Percentiles rank a stretch among this genome's conserved stretches.
Conservation (phyloP, 768 basidiomycete species). For the Asterophora parasitica region DNA sequence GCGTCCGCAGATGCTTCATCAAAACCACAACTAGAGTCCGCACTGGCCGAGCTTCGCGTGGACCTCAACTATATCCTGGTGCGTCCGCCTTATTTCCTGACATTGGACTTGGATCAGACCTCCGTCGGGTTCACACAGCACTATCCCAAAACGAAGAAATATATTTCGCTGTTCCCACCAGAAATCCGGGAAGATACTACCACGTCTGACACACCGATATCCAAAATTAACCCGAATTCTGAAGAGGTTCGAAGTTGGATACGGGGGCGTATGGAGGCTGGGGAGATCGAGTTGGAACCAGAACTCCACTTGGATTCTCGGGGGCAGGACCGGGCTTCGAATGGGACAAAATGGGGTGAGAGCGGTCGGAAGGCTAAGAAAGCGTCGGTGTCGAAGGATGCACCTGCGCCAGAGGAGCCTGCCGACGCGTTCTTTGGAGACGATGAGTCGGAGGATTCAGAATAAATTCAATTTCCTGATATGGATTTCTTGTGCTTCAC, state of each 20-base stretch:
- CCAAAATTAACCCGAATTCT: slow-evolving; percentile 45
- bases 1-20: slow-evolving; percentile 29
- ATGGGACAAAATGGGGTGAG: slow-evolving; percentile 4
- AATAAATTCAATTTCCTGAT: slow-evolving; percentile 14
- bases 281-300: slow-evolving; percentile 55
- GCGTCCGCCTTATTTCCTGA: neutral
- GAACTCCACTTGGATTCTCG: slow-evolving; percentile 38
- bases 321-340: slow-evolving; percentile 5
- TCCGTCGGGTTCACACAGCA: too few relatives aligned
- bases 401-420: slow-evolving; percentile 14
- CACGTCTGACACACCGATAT: slow-evolving; percentile 21
- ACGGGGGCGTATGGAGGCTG: slow-evolving; percentile 51
- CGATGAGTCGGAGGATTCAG: slow-evolving; percentile 30
- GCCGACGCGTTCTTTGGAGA: slow-evolving; percentile 40
- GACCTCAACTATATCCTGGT: slow-evolving; percentile 91
- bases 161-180: slow-evolving; percentile 85
- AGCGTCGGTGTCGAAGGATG: neutral
- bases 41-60: slow-evolving; percentile 63
- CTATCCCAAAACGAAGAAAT: slow-evolving; percentile 82
- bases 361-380: slow-evolving; percentile 8
- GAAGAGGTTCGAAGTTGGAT: slow-evolving; percentile 59
- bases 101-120: neutral
- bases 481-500: too few relatives aligned
- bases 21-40: slow-evolving; percentile 38
- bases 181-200: slow-evolving; percentile 41